These are phyloP conservation scores for Cicer arietinum DNA, from an alignment of 306 rosid genomes.

Conservation along the genomic window DNA sequence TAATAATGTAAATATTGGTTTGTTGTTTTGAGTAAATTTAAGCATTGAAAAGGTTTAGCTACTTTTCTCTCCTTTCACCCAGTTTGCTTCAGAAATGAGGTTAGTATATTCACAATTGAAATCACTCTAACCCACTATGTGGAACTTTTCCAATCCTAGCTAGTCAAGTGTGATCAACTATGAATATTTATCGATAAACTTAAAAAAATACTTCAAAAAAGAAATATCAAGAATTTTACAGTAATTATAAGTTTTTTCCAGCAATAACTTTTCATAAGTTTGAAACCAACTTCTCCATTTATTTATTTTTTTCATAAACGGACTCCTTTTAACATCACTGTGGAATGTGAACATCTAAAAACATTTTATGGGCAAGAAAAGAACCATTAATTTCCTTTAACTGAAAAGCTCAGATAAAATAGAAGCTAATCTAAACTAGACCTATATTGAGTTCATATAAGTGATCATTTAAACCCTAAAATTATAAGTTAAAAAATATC, in stretches of 20 bases:
- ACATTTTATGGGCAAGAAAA: not conserved
- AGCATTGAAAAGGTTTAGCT: not conserved
- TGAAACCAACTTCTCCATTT: no score
- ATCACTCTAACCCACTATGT: not conserved
- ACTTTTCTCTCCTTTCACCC: constrained; percentile 25
- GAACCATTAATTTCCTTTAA: not conserved
- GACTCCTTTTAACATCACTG: not conserved
- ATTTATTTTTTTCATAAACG: no score
- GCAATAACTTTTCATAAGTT: no score
- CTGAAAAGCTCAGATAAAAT: no score
- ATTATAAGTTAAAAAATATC: no score
- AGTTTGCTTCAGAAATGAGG: not conserved
- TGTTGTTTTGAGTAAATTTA: not conserved
- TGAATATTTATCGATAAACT: not conserved
- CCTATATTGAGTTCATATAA: no score
- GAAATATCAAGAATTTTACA: not conserved
- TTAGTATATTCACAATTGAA: not conserved
- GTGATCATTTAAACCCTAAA: no score
- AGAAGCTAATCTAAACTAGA: not conserved
- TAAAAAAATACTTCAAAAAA: not conserved
- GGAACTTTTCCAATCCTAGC: not conserved
- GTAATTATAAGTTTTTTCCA: no score
- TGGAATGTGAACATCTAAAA: no score
- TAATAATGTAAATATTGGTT: constrained; percentile 27
- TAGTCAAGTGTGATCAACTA: not conserved